Evolutionary conservation across 768 basidiomycete genomes (phyloP), one percentile per base, ranked within the genome.

Genomic region (Leccinum disarticulatum): DNA sequence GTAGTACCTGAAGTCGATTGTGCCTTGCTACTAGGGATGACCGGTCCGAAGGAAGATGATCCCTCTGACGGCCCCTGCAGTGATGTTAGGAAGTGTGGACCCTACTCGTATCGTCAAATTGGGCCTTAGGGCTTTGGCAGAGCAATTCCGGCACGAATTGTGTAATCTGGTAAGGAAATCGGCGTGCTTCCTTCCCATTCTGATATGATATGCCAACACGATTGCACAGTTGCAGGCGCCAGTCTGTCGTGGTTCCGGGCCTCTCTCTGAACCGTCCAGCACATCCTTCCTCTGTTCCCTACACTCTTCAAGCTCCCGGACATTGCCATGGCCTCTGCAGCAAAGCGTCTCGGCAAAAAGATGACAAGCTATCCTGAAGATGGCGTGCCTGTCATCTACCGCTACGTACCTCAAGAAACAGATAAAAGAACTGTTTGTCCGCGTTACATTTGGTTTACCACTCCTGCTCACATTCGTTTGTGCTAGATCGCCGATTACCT

Each of bases 401-500:
- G 73, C 74, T 8, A 81, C 87, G 54, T 93, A 83, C 76, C 52
- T 87, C 47, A 65, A 66, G 10, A 66, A 70, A 25, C 74, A 78
- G 51, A 64, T 77, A 79, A 74, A 58, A 76, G 71, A 41, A 75
- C 74, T 27, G 90, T 90, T 64, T 56, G 65, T 60, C 35, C 13
- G 19, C 17, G 13, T n/a, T 6, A 33, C 4, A 22, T n/a, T 1
- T 1, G 8, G 6, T n/a, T 51, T 28, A 6, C 13, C 17, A 15
- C 13, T 31, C 14, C 25, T 14, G 48, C 59, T 66, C 43, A 61
- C 56, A 15, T 31, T 15, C 41, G 31, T 35, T 25, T n/a, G 22
- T 22, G 9, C 22, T 64, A 94, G 91, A 68, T 80, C 41, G 72
- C 80, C 52, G 65, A 79, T 58, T 97, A 97, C 67, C n/a, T 93